Evolutionary conservation across 2,329 filamentous ascomycete genomes (phyloP), one percentile per base, ranked within the genome.

Genomic region (Phoma sp.): DNA sequence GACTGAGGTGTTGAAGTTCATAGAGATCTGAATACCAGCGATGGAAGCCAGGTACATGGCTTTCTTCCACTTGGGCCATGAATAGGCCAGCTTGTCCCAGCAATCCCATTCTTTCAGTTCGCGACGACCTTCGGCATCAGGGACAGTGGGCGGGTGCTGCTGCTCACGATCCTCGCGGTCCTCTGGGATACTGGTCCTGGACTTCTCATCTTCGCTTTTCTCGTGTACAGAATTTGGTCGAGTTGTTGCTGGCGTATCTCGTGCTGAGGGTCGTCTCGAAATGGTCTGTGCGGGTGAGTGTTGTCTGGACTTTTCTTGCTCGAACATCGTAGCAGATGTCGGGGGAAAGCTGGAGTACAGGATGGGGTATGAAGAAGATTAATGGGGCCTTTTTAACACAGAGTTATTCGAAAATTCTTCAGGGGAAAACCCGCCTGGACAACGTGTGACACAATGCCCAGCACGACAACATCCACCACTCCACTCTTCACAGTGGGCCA

Each of bases 1-100:
- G 4, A 85, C 74, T 4, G 79, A 81, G 0, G 82, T 80, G 61
- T 84, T 84, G 68, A 81, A 80, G 65, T 84, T 84, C 81, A 84
- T 84, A 12, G 80, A 82, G 6, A 82, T 78, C 60, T 84, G 82
- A 0, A 84, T 79, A 10, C 78, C 68, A 60, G 82, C 82, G 57
- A 84, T 81, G 60, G 81, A 75, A n/a, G 71, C 72, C 29, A 85
- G 72, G 37, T 82, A 79, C 58, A 68, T 74, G 78, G 81, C 84
- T 61, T 84, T 84, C 68, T 80, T 81, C 75, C 71, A 76, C 1
- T 65, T 71, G 0, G 81, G 70, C 65, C 77, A 84, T 21, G 69
- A 65, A 62, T 75, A 80, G 27, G 79, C 82, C 12, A 82, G 74
- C 31, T 75, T 68, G 19, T 81, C 75, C 57, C 81, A 81, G 64